Evolutionary conservation across 208 protist genomes (phyloP).

Genomic region (Porcisia hertigi): DNA sequence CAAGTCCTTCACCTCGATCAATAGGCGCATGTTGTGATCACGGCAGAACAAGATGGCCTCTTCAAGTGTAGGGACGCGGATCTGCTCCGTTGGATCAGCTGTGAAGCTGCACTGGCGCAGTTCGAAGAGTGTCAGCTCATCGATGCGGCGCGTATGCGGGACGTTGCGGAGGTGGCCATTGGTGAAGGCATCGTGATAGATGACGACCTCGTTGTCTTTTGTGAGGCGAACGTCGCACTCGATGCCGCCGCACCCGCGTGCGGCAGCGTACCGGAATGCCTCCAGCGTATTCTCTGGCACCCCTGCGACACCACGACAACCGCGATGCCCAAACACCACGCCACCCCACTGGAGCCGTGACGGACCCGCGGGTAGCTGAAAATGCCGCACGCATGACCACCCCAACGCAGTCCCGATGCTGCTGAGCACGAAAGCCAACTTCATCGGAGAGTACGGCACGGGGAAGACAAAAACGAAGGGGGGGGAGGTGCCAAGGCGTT

Average conservation of each 20-base stretch:
- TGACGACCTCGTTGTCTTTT: conserved; percentile 81
- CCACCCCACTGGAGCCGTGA: conserved; percentile 73
- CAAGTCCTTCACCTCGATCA: conserved; percentile 91
- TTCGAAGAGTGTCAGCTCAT: conserved; percentile 75
- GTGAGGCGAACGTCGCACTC: conserved; percentile 89
- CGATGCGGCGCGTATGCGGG: conserved; percentile 50
- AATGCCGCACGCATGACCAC: conserved; percentile 71
- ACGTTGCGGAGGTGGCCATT: conserved; percentile 52
- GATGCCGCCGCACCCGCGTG: conserved; percentile 65
- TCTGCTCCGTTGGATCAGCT: conserved; percentile 66
- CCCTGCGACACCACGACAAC: conserved; percentile 66
- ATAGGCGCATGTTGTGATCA: conserved; percentile 70
- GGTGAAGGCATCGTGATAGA: conserved; percentile 79
- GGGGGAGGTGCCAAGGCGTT: not conserved
- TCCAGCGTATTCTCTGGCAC: conserved; percentile 88
- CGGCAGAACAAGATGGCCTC: conserved; percentile 83
- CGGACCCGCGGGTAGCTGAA: conserved; percentile 77
- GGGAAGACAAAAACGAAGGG: conserved; percentile 5
- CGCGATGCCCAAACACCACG: conserved; percentile 89
- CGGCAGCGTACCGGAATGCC: conserved; percentile 85
- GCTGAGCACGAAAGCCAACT: conserved; percentile 21
- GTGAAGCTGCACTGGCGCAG: conserved; percentile 62
- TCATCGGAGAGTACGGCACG: conserved; percentile 8
- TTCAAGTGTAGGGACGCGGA: conserved; percentile 84
- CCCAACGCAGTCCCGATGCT: conserved; percentile 47